Evolutionary conservation across 1,139 yeast genomes (phyloP).

Genomic region (Magnusiomyces sp.): DNA sequence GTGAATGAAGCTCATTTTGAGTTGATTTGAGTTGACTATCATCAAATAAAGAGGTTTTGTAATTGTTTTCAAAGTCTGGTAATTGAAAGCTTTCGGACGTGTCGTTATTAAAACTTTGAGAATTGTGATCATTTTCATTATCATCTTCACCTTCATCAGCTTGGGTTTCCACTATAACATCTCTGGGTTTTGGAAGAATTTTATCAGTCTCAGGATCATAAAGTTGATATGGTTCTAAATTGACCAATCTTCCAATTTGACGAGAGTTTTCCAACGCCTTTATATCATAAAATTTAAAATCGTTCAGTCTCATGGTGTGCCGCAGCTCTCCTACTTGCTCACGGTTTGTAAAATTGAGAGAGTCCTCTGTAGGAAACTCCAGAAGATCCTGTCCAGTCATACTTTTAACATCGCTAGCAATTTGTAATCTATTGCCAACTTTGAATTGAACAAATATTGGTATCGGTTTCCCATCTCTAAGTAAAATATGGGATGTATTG

Average conservation of each 20-base stretch:
- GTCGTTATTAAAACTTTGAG: background rate
- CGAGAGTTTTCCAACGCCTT: background rate
- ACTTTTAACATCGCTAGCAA: background rate
- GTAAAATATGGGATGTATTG: slow-evolving; percentile 1
- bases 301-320: background rate
- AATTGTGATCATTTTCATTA: background rate
- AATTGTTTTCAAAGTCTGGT: too few species aligned
- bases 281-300: background rate
- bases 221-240: background rate
- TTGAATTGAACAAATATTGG: slow-evolving; percentile 4
- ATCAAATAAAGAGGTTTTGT: background rate
- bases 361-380: background rate
- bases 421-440: background rate
- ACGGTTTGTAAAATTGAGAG: background rate
- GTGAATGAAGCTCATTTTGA: background rate
- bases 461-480: slow-evolving; percentile 1
- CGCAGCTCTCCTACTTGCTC: background rate
- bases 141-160: background rate
- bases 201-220: background rate
- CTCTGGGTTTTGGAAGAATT: background rate
- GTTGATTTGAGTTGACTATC: background rate
- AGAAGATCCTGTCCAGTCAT: slow-evolving; percentile 1
- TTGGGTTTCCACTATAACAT: background rate
- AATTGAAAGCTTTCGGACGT: background rate
- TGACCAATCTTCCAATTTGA: background rate